Conservation (phyloP, 176 grass and related monocot species). For the Alloteropsis semialata region DNA sequence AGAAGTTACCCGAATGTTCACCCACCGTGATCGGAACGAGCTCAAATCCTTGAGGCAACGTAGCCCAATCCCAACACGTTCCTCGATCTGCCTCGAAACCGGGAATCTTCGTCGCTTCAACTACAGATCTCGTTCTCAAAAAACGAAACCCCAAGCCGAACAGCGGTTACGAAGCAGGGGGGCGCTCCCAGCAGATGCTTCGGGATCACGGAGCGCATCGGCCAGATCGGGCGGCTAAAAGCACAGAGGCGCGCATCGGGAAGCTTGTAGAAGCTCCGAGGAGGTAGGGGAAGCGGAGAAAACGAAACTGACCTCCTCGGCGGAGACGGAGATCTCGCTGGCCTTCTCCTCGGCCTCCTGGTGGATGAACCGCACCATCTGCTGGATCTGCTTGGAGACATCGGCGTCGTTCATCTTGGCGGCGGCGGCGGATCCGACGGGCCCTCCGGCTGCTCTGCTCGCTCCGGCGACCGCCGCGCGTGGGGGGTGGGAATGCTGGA, state of each 20-base stretch:
- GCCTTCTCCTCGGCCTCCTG: conserved; percentile 99
- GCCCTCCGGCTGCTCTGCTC: conserved; percentile 8
- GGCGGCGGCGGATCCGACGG: conserved; percentile 38
- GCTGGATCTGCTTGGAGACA: conserved; percentile 97
- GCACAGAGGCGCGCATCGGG: not conserved
- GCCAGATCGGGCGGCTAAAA: conserved; percentile 3
- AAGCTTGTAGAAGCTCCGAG: conserved; percentile 7
- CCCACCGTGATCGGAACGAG: not conserved
- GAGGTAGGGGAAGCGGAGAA: not conserved
- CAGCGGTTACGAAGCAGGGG: not conserved
- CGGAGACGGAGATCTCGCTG: conserved; percentile 96
- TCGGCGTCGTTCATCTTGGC: conserved; percentile 94
- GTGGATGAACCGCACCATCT: conserved; percentile 99
- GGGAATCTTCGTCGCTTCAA: not conserved
- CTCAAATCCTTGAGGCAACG: not conserved
- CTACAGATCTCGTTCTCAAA: conserved; percentile 4
- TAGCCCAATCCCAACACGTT: not conserved
- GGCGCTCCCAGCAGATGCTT: not conserved
- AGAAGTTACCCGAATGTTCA: not conserved
- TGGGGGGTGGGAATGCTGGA: not conserved
- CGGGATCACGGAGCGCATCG: conserved; percentile 1
- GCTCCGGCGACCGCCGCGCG: conserved; percentile 31
- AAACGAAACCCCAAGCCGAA: not conserved
- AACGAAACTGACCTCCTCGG: conserved; percentile 73
- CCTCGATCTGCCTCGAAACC: conserved; percentile 6